Percentiles rank a stretch among this genome's conserved stretches.
These are phyloP conservation scores for Globisporangium nodosum DNA, from an alignment of 352 stramenopile genomes.

Conservation along the genomic window DNA sequence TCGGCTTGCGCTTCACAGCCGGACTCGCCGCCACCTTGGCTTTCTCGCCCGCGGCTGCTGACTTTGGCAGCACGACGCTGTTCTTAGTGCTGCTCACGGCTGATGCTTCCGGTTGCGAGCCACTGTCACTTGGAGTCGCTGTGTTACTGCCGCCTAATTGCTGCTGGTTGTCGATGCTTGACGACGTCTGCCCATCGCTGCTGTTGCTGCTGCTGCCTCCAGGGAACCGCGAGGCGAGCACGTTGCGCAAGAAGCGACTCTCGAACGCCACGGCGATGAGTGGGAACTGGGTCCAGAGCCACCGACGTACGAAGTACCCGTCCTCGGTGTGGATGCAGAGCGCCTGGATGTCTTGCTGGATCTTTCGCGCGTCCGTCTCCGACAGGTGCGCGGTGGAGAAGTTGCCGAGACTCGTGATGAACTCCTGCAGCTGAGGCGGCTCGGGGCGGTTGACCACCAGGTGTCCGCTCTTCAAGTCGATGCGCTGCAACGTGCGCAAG, in stretches of 20 bases:
- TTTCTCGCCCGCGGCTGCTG: slow-evolving; percentile 1
- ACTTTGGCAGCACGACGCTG: slow-evolving; percentile 2
- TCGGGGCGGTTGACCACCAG: slow-evolving; percentile 35
- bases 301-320: slow-evolving; percentile 72
- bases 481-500: slow-evolving; percentile 57
- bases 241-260: slow-evolving; percentile 45
- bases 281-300: slow-evolving; percentile 86
- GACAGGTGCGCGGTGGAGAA: slow-evolving; percentile 46
- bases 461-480: slow-evolving; percentile 14
- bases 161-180: slow-evolving; percentile 4
- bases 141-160: background rate
- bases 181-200: background rate
- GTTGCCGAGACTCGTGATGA: slow-evolving; percentile 54
- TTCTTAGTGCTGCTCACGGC: background rate
- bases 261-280: slow-evolving; percentile 75
- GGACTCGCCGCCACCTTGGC: slow-evolving; percentile 1
- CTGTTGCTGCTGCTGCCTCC: background rate
- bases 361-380: slow-evolving; percentile 42
- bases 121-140: background rate
- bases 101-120: background rate
- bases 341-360: slow-evolving; percentile 60
- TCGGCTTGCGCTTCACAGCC: slow-evolving; percentile 9
- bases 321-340: slow-evolving; percentile 59
- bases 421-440: slow-evolving; percentile 67
- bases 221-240: slow-evolving; percentile 14